Conservation (phyloP, 2,329 filamentous ascomycete species). For the Alternaria rosae region DNA sequence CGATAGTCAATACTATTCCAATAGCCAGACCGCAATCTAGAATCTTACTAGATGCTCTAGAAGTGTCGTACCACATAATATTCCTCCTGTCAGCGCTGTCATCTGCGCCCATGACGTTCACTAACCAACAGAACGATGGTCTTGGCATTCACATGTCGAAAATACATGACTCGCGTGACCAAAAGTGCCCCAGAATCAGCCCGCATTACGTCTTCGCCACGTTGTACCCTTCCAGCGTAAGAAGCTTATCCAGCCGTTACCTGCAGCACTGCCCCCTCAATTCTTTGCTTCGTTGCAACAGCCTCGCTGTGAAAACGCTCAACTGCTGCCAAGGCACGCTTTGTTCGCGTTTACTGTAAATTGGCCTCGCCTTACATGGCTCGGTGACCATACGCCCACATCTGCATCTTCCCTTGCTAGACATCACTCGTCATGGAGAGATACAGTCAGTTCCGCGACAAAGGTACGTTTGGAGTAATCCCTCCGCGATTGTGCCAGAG, state of each 20-base stretch:
- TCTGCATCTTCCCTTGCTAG: background rate
- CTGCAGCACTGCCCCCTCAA: background rate
- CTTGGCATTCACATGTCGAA: constrained; percentile 41
- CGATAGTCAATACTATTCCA: constrained; percentile 20
- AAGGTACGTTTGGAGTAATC: constrained; percentile 64
- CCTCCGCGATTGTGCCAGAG: background rate
- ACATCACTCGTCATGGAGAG: constrained; percentile 76
- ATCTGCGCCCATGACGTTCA: constrained; percentile 10
- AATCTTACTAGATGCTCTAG: background rate
- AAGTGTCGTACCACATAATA: background rate
- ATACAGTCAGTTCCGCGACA: constrained; percentile 90
- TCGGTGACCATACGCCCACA: constrained; percentile 24
- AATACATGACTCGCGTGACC: constrained; percentile 24
- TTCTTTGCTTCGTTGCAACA: background rate
- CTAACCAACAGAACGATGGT: constrained; percentile 6
- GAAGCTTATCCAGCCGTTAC: constrained; percentile 1
- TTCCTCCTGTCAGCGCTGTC: constrained; percentile 1
- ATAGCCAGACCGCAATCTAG: constrained; percentile 2
- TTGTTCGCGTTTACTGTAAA: background rate
- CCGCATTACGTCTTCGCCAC: constrained; percentile 14
- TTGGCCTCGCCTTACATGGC: constrained; percentile 22
- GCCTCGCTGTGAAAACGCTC: background rate
- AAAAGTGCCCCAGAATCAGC: constrained; percentile 21
- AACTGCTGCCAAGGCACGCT: constrained; percentile 6
- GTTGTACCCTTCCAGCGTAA: background rate